A percentile compares a stretch with the other conserved stretches of the same genome.
phyloP scores from a whole-genome alignment of 2,329 filamentous ascomycete genomes.

The Seiridium unicorne region DNA sequence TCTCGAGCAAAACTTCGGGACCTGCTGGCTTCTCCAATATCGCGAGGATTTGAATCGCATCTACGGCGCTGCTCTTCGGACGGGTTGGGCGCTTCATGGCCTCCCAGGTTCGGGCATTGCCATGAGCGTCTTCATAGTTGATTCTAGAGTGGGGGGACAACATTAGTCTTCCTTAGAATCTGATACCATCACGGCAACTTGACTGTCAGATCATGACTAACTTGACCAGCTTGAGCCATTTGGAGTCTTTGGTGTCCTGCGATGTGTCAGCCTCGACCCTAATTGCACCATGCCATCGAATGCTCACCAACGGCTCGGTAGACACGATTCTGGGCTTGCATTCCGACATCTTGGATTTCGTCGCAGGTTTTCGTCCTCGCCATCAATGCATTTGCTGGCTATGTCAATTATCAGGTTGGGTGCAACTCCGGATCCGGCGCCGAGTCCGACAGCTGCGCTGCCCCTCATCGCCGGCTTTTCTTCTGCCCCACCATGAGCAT shows the following conservation, averaged over 20 bases:
- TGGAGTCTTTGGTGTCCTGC: conserved; percentile 28
- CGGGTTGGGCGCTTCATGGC: conserved; percentile 22
- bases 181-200: neutral
- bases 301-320: conserved; percentile 25
- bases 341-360: neutral
- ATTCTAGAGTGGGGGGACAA: conserved; percentile 15
- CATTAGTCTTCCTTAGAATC: neutral
- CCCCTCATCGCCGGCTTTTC: neutral
- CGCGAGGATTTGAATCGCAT: conserved; percentile 27
- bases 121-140: conserved; percentile 26
- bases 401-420: neutral
- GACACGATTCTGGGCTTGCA: conserved; percentile 17
- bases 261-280: neutral
- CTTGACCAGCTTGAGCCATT: conserved; percentile 29
- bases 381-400: too few species aligned
- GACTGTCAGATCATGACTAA: conserved; percentile 1
- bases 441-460: neutral
- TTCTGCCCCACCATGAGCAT: neutral
- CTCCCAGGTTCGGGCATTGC: conserved; percentile 26
- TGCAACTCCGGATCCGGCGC: neutral
- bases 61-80: conserved; percentile 23
- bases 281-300: neutral
- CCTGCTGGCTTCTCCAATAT: conserved; percentile 19
- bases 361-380: too few species aligned
- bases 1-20: conserved; percentile 33